Percentiles rank a stretch among this genome's conserved stretches.
Conservation (phyloP, 2,329 filamentous ascomycete genomes). For the Eutypella sp. region DNA sequence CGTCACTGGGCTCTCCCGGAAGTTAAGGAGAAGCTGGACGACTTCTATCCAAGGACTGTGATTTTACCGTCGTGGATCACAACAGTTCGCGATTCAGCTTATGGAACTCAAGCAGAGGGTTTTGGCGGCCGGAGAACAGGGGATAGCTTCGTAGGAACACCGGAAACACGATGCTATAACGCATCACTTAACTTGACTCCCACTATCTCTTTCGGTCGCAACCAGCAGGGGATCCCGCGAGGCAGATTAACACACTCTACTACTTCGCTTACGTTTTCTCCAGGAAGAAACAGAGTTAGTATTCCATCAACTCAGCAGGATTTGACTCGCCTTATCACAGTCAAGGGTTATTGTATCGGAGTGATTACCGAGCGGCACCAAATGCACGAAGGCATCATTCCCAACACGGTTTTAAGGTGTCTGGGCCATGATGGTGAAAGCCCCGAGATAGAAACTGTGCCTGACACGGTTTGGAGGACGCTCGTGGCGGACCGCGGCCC, state of each 20-base stretch:
- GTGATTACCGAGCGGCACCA: constrained; percentile 3
- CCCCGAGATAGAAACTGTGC: constrained; percentile 4
- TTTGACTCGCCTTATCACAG: no score
- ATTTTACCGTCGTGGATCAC: constrained; percentile 11
- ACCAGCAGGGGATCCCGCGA: not conserved
- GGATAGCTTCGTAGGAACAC: constrained; percentile 8
- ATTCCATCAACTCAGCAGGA: no score
- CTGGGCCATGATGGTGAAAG: not conserved
- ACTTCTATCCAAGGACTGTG: not conserved
- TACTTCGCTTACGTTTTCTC: no score
- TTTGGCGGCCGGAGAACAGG: constrained; percentile 9
- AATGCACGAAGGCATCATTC: constrained; percentile 5
- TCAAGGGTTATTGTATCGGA: not conserved
- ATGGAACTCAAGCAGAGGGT: constrained; percentile 3
- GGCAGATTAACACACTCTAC: no score
- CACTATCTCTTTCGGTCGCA: not conserved
- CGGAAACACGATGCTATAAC: constrained; percentile 3
- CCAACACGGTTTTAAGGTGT: not conserved
- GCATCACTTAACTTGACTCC: constrained; percentile 1
- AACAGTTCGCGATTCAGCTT: constrained; percentile 3
- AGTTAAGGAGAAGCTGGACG: not conserved
- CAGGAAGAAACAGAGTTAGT: no score
- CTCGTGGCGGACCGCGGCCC: constrained; percentile 9
- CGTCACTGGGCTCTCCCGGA: constrained; percentile 16
- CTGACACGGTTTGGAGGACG: constrained; percentile 10